These are phyloP conservation scores for Penicillium atrosanguineum DNA, from an alignment of 495 filamentous ascomycete species.

Conservation along the genomic window DNA sequence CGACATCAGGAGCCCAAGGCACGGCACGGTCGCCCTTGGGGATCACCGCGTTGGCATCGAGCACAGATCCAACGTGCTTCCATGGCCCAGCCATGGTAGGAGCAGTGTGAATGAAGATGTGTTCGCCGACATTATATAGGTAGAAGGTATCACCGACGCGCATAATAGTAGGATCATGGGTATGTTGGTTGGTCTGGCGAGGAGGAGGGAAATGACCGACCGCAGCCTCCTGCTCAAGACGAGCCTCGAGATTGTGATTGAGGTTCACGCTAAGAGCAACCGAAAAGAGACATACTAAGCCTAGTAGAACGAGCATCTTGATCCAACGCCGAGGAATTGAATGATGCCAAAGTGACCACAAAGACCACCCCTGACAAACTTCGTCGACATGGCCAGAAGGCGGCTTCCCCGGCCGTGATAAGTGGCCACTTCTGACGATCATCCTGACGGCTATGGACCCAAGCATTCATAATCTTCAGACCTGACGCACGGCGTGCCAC, in stretches of 20 bases:
- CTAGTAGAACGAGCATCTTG: constrained; percentile 25
- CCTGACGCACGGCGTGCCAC: constrained; percentile 21
- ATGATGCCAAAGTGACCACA: constrained; percentile 16
- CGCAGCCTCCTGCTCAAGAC: constrained; percentile 8
- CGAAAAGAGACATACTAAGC: constrained; percentile 22
- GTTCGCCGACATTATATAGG: constrained; percentile 35
- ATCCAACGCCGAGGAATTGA: constrained; percentile 25
- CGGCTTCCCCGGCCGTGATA: constrained; percentile 25
- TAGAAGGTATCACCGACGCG: constrained; percentile 33
- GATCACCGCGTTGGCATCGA: constrained; percentile 39
- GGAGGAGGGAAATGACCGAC: constrained; percentile 24
- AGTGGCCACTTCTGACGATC: constrained; percentile 24
- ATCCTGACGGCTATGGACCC: constrained; percentile 21
- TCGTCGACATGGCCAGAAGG: constrained; percentile 14
- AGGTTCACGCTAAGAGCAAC: constrained; percentile 14
- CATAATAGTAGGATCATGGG: constrained; percentile 44
- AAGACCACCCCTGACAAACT: constrained; percentile 19
- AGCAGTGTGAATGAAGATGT: constrained; percentile 35
- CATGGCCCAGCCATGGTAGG: constrained; percentile 41
- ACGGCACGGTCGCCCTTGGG: constrained; percentile 36
- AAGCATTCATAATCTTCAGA: constrained; percentile 28
- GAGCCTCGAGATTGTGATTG: constrained; percentile 3
- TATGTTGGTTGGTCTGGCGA: constrained; percentile 32
- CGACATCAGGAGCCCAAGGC: constrained; percentile 62
- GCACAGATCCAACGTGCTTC: constrained; percentile 34